A percentile compares a stretch with the other conserved stretches of the same genome.
These are phyloP conservation scores for Sugiyamaella sp. DNA, from an alignment of 1,139 yeast species.

Conservation along the genomic window DNA sequence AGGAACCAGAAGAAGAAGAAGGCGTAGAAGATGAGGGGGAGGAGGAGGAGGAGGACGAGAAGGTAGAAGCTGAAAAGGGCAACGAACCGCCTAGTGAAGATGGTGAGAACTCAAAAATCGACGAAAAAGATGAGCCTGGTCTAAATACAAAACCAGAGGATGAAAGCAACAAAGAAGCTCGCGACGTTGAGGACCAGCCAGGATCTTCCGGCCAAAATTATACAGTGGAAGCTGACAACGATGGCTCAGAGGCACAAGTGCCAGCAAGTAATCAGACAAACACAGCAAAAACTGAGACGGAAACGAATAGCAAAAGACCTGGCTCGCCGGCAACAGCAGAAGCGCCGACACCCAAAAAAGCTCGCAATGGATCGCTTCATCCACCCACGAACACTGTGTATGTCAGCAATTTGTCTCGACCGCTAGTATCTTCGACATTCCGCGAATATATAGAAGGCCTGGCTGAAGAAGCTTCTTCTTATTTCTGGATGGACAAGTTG, in stretches of 20 bases:
- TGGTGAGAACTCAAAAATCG: not conserved
- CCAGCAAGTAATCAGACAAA: not conserved
- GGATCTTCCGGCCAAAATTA: no score
- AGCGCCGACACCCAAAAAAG: not conserved
- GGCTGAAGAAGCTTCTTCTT: slow-evolving; percentile 1
- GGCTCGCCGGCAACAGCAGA: not conserved
- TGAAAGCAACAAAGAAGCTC: not conserved
- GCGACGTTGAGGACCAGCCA: no score
- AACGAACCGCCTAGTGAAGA: not conserved
- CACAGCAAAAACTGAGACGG: not conserved
- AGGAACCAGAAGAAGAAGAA: not conserved
- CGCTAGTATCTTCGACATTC: slow-evolving; percentile 5
- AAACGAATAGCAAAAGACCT: not conserved
- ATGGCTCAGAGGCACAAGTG: no score
- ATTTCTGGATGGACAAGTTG: slow-evolving; percentile 15
- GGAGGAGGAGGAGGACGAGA: not conserved
- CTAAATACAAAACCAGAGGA: not conserved
- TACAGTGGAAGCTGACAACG: no score
- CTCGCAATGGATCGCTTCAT: slow-evolving; percentile 5
- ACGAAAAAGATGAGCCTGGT: not conserved
- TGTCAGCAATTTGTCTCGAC: slow-evolving; percentile 11
- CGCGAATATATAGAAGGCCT: slow-evolving; percentile 6
- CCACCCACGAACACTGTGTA: slow-evolving; percentile 11
- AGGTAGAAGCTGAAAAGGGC: not conserved
- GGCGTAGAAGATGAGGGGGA: not conserved